Conservation (phyloP, 1,139 yeast species). For the Kurtzmaniella quercitrusa region DNA sequence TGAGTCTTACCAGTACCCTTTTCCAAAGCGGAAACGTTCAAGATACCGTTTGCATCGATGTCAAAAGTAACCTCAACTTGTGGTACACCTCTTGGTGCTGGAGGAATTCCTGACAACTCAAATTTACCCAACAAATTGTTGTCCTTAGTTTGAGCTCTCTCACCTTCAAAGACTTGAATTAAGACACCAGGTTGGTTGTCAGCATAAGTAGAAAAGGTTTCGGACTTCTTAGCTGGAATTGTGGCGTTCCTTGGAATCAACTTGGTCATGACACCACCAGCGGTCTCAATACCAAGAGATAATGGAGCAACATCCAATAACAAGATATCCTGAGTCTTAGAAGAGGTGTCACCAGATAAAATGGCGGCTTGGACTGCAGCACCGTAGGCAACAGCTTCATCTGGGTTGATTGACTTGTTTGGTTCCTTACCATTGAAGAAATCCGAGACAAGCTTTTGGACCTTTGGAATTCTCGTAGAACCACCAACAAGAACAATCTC, state of each 20-base stretch:
- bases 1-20: slow-evolving; percentile 79
- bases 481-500: slow-evolving; percentile 44
- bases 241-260: slow-evolving; percentile 94
- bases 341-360: slow-evolving; percentile 81
- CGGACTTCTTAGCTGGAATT: slow-evolving; percentile 93
- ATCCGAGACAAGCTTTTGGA: slow-evolving; percentile 41
- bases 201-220: slow-evolving; percentile 91
- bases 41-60: slow-evolving; percentile 89
- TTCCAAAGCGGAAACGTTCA: slow-evolving; percentile 89
- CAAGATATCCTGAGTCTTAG: slow-evolving; percentile 75
- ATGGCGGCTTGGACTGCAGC: slow-evolving; percentile 45
- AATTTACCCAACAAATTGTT: slow-evolving; percentile 93
- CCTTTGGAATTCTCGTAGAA: slow-evolving; percentile 43
- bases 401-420: slow-evolving; percentile 43
- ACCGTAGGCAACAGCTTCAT: slow-evolving; percentile 45
- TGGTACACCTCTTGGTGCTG: slow-evolving; percentile 97
- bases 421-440: slow-evolving; percentile 45
- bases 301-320: slow-evolving; percentile 90
- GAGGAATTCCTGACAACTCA: slow-evolving; percentile 91
- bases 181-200: slow-evolving; percentile 96
- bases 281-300: slow-evolving; percentile 92
- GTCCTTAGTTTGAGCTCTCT: slow-evolving; percentile 91
- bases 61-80: slow-evolving; percentile 94
- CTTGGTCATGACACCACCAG: slow-evolving; percentile 97
- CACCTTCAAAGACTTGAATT: slow-evolving; percentile 96